These are phyloP conservation scores for Aspergillus viridinutans DNA, from an alignment of 2,329 filamentous ascomycete genomes.

Conservation along the genomic window DNA sequence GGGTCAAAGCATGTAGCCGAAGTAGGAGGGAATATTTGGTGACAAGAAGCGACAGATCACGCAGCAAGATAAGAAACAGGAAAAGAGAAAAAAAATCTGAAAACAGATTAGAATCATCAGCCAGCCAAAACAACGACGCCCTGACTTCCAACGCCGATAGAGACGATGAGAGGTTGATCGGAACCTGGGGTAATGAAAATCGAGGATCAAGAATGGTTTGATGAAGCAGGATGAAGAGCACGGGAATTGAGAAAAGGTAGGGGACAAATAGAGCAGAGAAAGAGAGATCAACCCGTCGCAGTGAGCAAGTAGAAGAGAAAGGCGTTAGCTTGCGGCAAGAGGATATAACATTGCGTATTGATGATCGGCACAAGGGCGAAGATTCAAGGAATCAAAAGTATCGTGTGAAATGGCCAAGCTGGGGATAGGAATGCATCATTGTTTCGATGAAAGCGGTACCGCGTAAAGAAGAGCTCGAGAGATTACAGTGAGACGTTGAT, in stretches of 20 bases:
- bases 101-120: conserved; percentile 22
- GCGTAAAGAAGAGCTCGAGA: neutral
- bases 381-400: neutral
- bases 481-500: neutral
- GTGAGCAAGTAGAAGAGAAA: neutral
- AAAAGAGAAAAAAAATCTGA: conserved; percentile 3
- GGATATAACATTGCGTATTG: neutral
- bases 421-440: neutral
- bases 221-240: conserved; percentile 6
- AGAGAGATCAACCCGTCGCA: neutral
- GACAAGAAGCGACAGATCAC: neutral
- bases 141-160: conserved; percentile 37
- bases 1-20: neutral
- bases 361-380: neutral
- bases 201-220: conserved; percentile 11
- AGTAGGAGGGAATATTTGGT: neutral
- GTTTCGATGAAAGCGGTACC: neutral
- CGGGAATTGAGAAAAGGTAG: conserved; percentile 1
- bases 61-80: neutral
- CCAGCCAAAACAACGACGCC: conserved; percentile 37
- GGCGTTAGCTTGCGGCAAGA: neutral
- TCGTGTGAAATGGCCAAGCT: neutral
- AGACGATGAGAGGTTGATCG: conserved; percentile 28
- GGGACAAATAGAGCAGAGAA: neutral
- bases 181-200: conserved; percentile 18